These are phyloP conservation scores for Colletotrichum eleusines DNA, from an alignment of 2,329 filamentous ascomycete species.

Conservation along the genomic window DNA sequence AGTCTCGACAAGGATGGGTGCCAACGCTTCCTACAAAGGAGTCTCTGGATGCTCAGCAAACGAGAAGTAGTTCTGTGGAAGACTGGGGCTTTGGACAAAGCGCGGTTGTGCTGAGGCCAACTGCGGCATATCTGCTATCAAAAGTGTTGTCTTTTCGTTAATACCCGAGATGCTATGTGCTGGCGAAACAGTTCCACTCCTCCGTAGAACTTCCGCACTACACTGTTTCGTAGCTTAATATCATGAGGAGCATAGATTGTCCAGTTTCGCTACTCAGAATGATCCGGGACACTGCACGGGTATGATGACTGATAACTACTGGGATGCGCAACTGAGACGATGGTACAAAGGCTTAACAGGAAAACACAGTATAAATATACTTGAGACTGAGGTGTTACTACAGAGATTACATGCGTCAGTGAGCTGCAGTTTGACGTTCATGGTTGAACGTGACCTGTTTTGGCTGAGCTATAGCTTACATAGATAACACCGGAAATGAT, in stretches of 20 bases:
- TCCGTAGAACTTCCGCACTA: background rate
- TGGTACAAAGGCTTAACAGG: too few species aligned
- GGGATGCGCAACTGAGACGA: background rate
- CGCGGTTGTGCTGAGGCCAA: background rate
- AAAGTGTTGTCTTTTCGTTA: background rate
- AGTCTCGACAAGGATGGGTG: constrained; percentile 49
- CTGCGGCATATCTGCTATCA: background rate
- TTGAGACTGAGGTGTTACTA: too few species aligned
- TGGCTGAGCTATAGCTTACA: too few species aligned
- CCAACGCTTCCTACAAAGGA: constrained; percentile 1
- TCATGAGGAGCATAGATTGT: background rate
- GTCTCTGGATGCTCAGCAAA: background rate
- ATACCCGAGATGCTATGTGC: background rate
- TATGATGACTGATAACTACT: background rate
- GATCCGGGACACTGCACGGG: background rate
- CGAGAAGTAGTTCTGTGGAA: background rate
- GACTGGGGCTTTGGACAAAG: background rate
- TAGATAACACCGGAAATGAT: too few species aligned
- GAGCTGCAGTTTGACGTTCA: too few species aligned
- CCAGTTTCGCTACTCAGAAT: background rate
- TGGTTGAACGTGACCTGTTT: constrained; percentile 59
- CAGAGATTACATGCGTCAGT: too few species aligned
- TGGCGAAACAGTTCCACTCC: too few species aligned
- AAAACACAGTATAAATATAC: too few species aligned
- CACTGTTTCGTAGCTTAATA: too few species aligned